Conservation (phyloP, 306 rosid species). For the Lablab purpureus region DNA sequence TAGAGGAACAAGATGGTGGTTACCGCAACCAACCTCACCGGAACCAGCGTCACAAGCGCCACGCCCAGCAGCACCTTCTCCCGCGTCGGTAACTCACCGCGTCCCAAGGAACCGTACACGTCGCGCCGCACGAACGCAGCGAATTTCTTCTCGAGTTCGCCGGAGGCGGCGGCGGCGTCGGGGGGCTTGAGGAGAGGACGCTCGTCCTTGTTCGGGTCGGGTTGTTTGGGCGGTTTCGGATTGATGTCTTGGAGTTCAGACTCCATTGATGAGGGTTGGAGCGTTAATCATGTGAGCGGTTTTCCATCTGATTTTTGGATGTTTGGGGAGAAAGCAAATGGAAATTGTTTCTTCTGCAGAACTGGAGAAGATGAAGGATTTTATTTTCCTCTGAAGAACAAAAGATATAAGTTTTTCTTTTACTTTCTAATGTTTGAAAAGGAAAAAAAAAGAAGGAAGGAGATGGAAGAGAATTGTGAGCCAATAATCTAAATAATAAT, state of each 20-base stretch:
- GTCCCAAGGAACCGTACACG: constrained; percentile 82
- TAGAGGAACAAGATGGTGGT: constrained; percentile 59
- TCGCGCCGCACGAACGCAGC: constrained; percentile 77
- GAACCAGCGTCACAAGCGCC: constrained; percentile 76
- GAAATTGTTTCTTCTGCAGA: background rate
- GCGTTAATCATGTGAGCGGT: background rate
- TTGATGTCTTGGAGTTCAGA: constrained; percentile 64
- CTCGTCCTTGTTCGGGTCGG: constrained; percentile 50
- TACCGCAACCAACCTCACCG: constrained; percentile 62
- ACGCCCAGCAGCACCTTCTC: constrained; percentile 76
- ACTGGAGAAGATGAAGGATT: background rate
- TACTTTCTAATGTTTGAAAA: background rate
- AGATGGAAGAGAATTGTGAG: background rate
- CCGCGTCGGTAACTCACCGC: constrained; percentile 69
- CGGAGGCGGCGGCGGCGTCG: constrained; percentile 32
- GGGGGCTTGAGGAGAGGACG: constrained; percentile 68
- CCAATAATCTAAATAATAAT: background rate
- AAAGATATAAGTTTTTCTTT: background rate
- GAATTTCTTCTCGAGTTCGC: constrained; percentile 75
- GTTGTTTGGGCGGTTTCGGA: constrained; percentile 46
- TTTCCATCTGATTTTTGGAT: background rate
- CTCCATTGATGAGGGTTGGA: constrained; percentile 28
- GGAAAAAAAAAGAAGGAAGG: background rate
- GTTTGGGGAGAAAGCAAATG: background rate
- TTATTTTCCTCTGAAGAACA: background rate